Conservation (phyloP, 2,329 filamentous ascomycete genomes). For the Lecanicillium sp. region DNA sequence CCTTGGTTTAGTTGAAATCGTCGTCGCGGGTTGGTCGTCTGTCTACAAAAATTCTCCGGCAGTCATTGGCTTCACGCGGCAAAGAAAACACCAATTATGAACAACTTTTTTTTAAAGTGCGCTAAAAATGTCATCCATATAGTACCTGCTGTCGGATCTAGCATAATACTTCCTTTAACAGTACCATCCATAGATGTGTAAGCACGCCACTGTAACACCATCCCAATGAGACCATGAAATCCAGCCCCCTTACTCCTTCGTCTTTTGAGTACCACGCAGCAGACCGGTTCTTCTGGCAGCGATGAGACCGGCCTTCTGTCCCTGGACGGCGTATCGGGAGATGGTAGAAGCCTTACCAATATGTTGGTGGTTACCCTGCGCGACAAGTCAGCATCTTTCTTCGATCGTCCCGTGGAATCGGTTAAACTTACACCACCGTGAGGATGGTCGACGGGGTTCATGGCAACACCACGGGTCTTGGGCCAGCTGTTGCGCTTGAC, state of each 20-base stretch:
- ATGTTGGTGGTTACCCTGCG: conserved; percentile 97
- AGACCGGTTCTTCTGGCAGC: conserved; percentile 99
- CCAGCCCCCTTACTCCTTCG: conserved; percentile 71
- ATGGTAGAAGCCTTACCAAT: conserved; percentile 99
- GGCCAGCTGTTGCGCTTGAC: conserved; percentile 99
- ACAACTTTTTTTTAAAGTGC: conserved; percentile 20
- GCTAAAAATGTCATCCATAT: conserved; percentile 34
- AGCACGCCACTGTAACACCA: conserved; percentile 57
- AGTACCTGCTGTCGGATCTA: conserved; percentile 41
- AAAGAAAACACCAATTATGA: background rate
- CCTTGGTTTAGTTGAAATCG: too few relatives aligned
- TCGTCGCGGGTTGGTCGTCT: too few relatives aligned
- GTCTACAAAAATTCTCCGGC: too few relatives aligned
- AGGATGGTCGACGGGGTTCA: conserved; percentile 99
- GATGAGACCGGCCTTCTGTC: conserved; percentile 99
- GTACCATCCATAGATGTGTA: conserved; percentile 49
- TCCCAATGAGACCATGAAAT: conserved; percentile 51
- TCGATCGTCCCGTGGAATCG: conserved; percentile 1
- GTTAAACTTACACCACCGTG: conserved; percentile 70
- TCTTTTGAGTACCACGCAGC: conserved; percentile 99
- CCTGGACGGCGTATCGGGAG: conserved; percentile 91
- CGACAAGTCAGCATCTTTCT: conserved; percentile 32
- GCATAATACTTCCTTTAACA: conserved; percentile 38
- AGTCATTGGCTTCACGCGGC: too few relatives aligned
- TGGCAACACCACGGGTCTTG: conserved; percentile 99